Conservation (phyloP, 176 grass and related monocot species). For the Microstegium vimineum region DNA sequence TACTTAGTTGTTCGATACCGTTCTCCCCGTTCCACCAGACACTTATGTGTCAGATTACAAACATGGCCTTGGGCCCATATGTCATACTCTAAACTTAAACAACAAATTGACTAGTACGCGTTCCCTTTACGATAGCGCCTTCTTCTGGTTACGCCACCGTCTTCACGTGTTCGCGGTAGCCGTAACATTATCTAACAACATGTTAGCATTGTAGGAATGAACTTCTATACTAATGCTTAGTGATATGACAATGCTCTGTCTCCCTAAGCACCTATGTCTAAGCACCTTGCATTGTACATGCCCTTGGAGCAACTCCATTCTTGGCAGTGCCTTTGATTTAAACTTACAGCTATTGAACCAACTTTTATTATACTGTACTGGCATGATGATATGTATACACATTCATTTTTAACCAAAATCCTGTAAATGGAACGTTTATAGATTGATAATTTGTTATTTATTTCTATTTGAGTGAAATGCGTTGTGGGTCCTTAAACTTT, state of each 20-base stretch:
- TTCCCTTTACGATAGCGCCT: no score
- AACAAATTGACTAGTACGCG: no score
- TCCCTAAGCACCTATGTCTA: background rate
- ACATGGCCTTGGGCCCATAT: no score
- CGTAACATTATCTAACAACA: no score
- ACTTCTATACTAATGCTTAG: background rate
- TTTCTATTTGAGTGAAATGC: no score
- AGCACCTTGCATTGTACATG: background rate
- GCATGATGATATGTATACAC: slow-evolving; percentile 9
- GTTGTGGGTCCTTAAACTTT: no score
- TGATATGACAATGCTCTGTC: background rate
- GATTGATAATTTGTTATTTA: background rate
- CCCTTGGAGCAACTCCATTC: background rate
- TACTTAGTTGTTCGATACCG: no score
- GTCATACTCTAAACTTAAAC: no score
- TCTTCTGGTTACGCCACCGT: no score
- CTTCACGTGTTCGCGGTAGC: no score
- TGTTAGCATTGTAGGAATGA: background rate
- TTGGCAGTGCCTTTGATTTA: background rate
- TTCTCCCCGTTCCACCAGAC: no score
- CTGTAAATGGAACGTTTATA: background rate
- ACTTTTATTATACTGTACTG: background rate
- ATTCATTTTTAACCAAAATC: background rate
- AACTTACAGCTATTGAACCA: background rate
- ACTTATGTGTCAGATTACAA: no score